A percentile compares a stretch with the other conserved stretches of the same genome.
These are phyloP conservation scores for Talaromyces borbonicus DNA, from an alignment of 495 filamentous ascomycete species.

Conservation along the genomic window DNA sequence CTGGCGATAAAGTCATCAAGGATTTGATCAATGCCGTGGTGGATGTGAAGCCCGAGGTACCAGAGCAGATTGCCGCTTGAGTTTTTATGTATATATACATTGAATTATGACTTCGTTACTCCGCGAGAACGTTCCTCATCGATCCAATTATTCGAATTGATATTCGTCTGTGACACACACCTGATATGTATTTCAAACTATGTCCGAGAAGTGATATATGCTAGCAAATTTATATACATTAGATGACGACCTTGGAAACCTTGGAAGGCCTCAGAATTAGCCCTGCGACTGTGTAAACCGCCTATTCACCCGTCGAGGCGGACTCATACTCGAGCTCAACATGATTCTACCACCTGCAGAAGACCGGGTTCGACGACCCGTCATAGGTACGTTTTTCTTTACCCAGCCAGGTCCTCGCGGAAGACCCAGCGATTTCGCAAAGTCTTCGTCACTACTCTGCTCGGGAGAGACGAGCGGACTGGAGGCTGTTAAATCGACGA, in stretches of 20 bases:
- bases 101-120: not conserved
- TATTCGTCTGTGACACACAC: not conserved
- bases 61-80: conserved; percentile 36
- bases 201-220: too few species aligned
- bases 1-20: conserved; percentile 67
- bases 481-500: conserved; percentile 36
- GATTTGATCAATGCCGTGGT: conserved; percentile 71
- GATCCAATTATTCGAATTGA: not conserved
- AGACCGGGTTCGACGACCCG: conserved; percentile 13
- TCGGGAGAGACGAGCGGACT: conserved; percentile 25
- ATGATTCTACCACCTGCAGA: conserved; percentile 15
- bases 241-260: too few species aligned
- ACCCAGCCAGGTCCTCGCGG: conserved; percentile 29
- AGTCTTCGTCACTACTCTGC: conserved; percentile 19
- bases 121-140: not conserved
- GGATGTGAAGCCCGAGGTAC: conserved; percentile 63
- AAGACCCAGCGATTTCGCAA: conserved; percentile 19
- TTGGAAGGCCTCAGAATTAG: not conserved
- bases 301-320: conserved; percentile 12
- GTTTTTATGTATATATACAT: not conserved
- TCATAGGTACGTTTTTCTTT: conserved; percentile 17
- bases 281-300: conserved; percentile 1
- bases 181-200: too few species aligned
- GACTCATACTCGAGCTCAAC: conserved; percentile 20
- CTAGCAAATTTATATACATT: too few species aligned